phyloP scores from a whole-genome alignment of 257 asterid genomes.

The Haberlea rhodopensis region DNA sequence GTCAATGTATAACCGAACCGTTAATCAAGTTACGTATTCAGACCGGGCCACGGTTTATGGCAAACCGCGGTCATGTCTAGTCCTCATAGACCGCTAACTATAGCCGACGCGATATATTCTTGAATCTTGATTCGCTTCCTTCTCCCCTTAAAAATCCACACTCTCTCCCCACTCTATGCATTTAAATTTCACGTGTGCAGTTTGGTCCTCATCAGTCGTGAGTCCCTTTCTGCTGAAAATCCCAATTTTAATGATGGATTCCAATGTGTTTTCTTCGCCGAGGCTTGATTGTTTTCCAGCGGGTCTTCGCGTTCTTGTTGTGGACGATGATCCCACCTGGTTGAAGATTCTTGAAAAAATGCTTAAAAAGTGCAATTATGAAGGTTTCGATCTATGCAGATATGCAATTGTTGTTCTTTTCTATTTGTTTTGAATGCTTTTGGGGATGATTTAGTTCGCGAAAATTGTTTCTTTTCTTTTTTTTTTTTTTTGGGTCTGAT shows the following conservation, averaged over 20 bases:
- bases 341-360: slow-evolving; percentile 93
- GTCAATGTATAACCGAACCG: too few species aligned
- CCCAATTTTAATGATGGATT: slow-evolving; percentile 45
- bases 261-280: slow-evolving; percentile 59
- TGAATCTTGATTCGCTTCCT: too few species aligned
- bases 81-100: too few species aligned
- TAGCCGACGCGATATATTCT: too few species aligned
- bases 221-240: slow-evolving; percentile 30
- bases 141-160: too few species aligned
- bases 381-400: slow-evolving; percentile 47
- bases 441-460: not conserved
- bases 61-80: too few species aligned
- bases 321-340: slow-evolving; percentile 98
- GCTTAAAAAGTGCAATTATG: slow-evolving; percentile 90
- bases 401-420: slow-evolving; percentile 27
- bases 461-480: slow-evolving; percentile 22
- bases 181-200: too few species aligned
- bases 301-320: slow-evolving; percentile 90
- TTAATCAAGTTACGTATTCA: too few species aligned
- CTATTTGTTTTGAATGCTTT: not conserved
- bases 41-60: too few species aligned
- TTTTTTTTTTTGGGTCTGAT: slow-evolving; percentile 19
- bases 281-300: slow-evolving; percentile 74
- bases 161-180: too few species aligned
- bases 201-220: slow-evolving; percentile 28